Evolutionary conservation across 139 green algal species (phyloP).

Genomic region (Chlorella ohadii): DNA sequence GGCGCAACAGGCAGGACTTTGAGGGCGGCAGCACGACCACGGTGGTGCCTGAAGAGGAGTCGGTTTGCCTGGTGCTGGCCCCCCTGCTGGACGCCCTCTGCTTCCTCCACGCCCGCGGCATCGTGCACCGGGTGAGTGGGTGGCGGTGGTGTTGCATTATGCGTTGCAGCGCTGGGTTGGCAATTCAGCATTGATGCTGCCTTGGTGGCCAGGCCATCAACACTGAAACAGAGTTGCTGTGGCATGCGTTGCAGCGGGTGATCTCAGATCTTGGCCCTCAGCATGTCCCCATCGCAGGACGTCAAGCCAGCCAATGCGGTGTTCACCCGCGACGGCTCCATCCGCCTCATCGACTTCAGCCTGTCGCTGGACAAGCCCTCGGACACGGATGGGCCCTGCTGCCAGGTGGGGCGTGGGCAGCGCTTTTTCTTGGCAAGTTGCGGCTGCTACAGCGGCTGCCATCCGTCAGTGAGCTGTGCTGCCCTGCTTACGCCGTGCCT

Average conservation of each 20-base stretch:
- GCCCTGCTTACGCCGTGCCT: too few relatives aligned
- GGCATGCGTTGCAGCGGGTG: too few relatives aligned
- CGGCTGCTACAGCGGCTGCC: too few relatives aligned
- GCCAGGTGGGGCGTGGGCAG: neutral
- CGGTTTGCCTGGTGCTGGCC: neutral
- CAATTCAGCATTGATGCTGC: too few relatives aligned
- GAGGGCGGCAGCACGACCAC: neutral
- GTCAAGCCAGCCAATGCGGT: neutral
- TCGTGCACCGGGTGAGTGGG: conserved; percentile 1
- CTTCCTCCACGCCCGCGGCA: neutral
- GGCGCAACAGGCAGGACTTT: neutral
- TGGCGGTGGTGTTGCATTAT: neutral
- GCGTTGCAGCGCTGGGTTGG: too few relatives aligned
- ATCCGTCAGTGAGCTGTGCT: too few relatives aligned
- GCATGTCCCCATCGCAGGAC: neutral
- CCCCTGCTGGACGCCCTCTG: conserved; percentile 25
- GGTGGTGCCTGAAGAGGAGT: conserved; percentile 11
- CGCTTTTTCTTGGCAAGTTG: neutral
- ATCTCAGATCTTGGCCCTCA: too few relatives aligned
- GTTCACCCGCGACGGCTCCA: neutral
- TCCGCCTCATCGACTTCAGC: conserved; percentile 26
- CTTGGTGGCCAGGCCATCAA: too few relatives aligned
- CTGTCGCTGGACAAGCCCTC: conserved; percentile 3
- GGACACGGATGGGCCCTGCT: neutral
- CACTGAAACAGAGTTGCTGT: too few relatives aligned